Conservation (phyloP, 208 protist genomes). For the Trypanosoma theileri region DNA sequence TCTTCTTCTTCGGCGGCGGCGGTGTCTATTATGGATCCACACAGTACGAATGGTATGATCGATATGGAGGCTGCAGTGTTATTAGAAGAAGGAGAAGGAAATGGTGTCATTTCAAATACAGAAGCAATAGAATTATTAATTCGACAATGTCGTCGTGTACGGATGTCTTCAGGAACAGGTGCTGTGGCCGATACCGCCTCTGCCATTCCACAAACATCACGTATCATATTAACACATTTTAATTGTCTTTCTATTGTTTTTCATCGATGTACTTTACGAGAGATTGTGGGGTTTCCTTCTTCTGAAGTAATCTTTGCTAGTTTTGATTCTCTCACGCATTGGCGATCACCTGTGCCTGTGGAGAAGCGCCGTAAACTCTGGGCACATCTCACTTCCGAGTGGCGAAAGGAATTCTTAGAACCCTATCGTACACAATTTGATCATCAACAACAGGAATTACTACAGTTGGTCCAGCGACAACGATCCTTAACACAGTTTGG, state of each 20-base stretch:
- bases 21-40: neutral
- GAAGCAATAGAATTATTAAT: slow-evolving; percentile 17
- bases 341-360: slow-evolving; percentile 18
- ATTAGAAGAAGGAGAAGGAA: slow-evolving; percentile 20
- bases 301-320: slow-evolving; percentile 38
- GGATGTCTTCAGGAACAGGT: slow-evolving; percentile 2
- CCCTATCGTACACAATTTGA: slow-evolving; percentile 36
- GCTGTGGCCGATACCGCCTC: neutral
- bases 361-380: slow-evolving; percentile 39
- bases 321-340: slow-evolving; percentile 23
- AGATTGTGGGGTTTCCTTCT: slow-evolving; percentile 35
- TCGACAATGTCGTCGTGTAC: slow-evolving; percentile 14
- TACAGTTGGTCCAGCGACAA: slow-evolving; percentile 35
- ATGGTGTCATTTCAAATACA: neutral
- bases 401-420: slow-evolving; percentile 44
- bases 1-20: neutral
- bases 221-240: slow-evolving; percentile 27
- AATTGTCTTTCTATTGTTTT: slow-evolving; percentile 38
- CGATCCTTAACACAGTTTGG: slow-evolving; percentile 23
- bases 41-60: neutral
- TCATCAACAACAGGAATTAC: slow-evolving; percentile 33
- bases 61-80: slow-evolving; percentile 28
- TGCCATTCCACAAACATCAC: slow-evolving; percentile 16
- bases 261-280: slow-evolving; percentile 34
- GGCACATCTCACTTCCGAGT: slow-evolving; percentile 41